Evolutionary conservation across 2,329 filamentous ascomycete genomes (phyloP), one percentile per base, ranked within the genome.

Genomic region (Fusarium sp.): DNA sequence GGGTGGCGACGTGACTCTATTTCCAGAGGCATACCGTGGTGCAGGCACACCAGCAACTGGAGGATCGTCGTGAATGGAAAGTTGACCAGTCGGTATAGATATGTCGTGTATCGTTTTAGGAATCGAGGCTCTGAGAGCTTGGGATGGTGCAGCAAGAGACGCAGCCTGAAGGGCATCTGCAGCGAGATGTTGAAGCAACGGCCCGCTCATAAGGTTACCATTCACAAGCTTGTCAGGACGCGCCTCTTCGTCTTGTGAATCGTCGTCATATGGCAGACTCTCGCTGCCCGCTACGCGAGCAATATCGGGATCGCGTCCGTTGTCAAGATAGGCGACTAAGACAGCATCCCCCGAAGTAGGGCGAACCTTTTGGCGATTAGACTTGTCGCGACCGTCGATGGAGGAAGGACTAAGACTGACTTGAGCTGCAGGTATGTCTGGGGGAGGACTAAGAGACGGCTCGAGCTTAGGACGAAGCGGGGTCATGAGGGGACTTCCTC

Each of bases 271-370:
- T 77, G 81, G 79, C 43, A 90, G 77, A 19, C 84, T 80, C 63
- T 80, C 72, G 60, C 78, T 76, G 61, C 81, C 83, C 53, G 85
- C 88, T 70, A 77, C 72, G 63, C 76, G 77, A 54, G 88, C 87
- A 70, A 92, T 83, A 46, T 92, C 87, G 46, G 84, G 86, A 65
- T 80, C 80, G 70, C 86, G 86, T 69, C 87, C 85, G 70, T 80
- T 84, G 67, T 79, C 84, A 78, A 93, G 82, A 73, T 82, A 80
- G 53, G 79, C 76, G 61, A 94, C 82, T 73, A 94, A 80, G 63
- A 91, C 86, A 66, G 81, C 84, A 82, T 90, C 87, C 67, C 84
- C 85, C 71, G 84, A 84, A 68, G 78, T 85, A 37, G 83, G 79
- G 64, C 75, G 79, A 60, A 81, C 76, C 82, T 85, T 86, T 69